Conservation (phyloP, 2,329 filamentous ascomycete genomes). For the Rhinocladiella mackenziei region DNA sequence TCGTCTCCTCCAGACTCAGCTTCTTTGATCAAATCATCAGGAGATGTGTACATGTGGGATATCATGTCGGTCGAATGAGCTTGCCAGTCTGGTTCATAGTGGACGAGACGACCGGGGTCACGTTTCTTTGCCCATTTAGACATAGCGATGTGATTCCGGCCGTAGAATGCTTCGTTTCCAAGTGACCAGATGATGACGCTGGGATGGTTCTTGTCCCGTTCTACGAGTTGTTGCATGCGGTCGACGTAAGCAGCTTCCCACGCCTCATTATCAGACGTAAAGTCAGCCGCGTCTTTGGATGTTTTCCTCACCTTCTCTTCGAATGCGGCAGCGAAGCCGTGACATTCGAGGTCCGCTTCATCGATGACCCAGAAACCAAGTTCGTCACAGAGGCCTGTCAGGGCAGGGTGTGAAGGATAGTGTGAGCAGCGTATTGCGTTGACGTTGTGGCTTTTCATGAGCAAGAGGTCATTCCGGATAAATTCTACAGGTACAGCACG, state of each 20-base stretch:
- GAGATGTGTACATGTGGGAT: slow-evolving; percentile 62
- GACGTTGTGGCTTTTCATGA: slow-evolving; percentile 69
- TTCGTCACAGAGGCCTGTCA: slow-evolving; percentile 36
- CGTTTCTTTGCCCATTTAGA: slow-evolving; percentile 56
- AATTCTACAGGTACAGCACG: slow-evolving; percentile 61
- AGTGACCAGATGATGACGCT: slow-evolving; percentile 70
- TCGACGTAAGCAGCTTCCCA: slow-evolving; percentile 62
- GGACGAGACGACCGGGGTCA: slow-evolving; percentile 58
- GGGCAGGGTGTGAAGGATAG: slow-evolving; percentile 53
- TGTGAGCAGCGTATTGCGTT: slow-evolving; percentile 67
- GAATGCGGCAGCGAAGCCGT: slow-evolving; percentile 31
- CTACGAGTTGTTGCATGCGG: slow-evolving; percentile 60
- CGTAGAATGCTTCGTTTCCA: slow-evolving; percentile 71
- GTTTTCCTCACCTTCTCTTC: slow-evolving; percentile 8
- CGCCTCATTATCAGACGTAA: slow-evolving; percentile 33
- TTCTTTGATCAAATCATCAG: slow-evolving; percentile 33
- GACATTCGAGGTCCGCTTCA: slow-evolving; percentile 39
- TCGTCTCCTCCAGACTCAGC: slow-evolving; percentile 38
- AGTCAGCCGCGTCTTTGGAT: slow-evolving; percentile 29
- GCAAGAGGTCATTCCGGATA: slow-evolving; percentile 57
- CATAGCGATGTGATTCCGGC: slow-evolving; percentile 65
- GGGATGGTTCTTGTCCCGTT: slow-evolving; percentile 67
- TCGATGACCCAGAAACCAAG: slow-evolving; percentile 38
- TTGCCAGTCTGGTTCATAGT: slow-evolving; percentile 63
- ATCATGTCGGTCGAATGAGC: slow-evolving; percentile 62